Evolutionary conservation across 495 filamentous ascomycete genomes (phyloP).

Genomic region (Hapsidospora chrysogenum): DNA sequence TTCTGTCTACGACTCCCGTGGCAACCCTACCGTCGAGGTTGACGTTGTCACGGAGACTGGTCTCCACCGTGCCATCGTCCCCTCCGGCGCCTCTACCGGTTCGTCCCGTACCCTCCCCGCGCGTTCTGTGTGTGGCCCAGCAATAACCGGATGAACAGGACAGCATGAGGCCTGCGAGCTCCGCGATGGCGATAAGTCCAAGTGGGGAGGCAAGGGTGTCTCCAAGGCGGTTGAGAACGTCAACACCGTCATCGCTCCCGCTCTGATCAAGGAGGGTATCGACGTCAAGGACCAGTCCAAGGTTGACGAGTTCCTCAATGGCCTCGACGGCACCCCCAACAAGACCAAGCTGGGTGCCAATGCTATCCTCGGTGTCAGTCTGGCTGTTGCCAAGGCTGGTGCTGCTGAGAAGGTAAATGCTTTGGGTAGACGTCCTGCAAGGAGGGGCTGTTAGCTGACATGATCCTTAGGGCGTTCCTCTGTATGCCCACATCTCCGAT

Average conservation of each 20-base stretch:
- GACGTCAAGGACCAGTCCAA: conserved; percentile 95
- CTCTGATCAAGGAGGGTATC: conserved; percentile 77
- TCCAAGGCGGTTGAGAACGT: conserved; percentile 92
- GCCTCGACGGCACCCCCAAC: conserved; percentile 90
- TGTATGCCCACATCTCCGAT: conserved; percentile 97
- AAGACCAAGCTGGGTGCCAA: conserved; percentile 98
- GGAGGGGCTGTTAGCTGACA: conserved; percentile 2
- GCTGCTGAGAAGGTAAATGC: conserved; percentile 75
- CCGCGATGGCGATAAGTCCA: conserved; percentile 93
- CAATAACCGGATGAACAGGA: conserved; percentile 30
- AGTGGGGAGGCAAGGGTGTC: conserved; percentile 96
- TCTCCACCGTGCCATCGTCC: conserved; percentile 96
- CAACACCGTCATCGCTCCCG: conserved; percentile 83
- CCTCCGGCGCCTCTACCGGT: conserved; percentile 96
- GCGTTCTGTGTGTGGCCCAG: conserved; percentile 2
- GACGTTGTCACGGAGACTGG: conserved; percentile 94
- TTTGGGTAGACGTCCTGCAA: background rate
- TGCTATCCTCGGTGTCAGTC: conserved; percentile 89
- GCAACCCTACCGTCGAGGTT: conserved; percentile 86
- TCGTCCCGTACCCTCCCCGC: conserved; percentile 15
- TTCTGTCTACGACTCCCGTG: conserved; percentile 98
- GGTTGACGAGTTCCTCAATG: conserved; percentile 87
- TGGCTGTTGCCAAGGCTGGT: conserved; percentile 95
- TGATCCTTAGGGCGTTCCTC: conserved; percentile 55
- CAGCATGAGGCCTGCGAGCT: conserved; percentile 98